phyloP scores from a whole-genome alignment of 2,329 filamentous ascomycete genomes.

The Coniochaeta hoffmannii region DNA sequence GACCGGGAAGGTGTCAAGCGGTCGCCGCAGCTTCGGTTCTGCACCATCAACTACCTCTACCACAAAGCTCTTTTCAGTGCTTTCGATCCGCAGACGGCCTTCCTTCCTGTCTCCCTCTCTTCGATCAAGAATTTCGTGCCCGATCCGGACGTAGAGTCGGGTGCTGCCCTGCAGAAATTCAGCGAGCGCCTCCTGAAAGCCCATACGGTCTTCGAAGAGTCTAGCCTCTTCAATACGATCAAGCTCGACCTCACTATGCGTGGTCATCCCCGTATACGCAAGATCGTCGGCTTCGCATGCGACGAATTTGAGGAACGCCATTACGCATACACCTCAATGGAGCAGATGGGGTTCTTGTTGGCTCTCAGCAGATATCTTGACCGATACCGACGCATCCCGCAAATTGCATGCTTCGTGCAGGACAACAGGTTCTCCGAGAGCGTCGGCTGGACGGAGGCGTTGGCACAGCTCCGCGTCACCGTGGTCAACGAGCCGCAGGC shows the following conservation, averaged over 20 bases:
- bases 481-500: conserved; percentile 9
- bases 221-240: no score
- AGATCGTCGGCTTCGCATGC: background rate
- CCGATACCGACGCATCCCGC: background rate
- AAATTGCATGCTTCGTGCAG: background rate
- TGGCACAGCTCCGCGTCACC: background rate
- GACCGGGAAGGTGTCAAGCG: background rate
- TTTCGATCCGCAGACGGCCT: background rate
- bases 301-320: background rate
- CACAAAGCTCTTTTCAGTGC: background rate
- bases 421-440: background rate
- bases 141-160: background rate
- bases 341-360: background rate
- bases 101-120: background rate
- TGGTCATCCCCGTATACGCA: background rate
- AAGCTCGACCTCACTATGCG: no score
- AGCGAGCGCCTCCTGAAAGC: no score
- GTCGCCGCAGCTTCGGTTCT: background rate
- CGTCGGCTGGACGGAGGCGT: background rate
- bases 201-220: no score
- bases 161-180: no score
- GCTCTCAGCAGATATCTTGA: background rate
- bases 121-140: background rate
- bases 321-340: background rate
- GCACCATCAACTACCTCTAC: background rate